A percentile compares a stretch with the other conserved stretches of the same genome.
phyloP scores from a whole-genome alignment of 78 protist species.

The Protostelium mycophagum region DNA sequence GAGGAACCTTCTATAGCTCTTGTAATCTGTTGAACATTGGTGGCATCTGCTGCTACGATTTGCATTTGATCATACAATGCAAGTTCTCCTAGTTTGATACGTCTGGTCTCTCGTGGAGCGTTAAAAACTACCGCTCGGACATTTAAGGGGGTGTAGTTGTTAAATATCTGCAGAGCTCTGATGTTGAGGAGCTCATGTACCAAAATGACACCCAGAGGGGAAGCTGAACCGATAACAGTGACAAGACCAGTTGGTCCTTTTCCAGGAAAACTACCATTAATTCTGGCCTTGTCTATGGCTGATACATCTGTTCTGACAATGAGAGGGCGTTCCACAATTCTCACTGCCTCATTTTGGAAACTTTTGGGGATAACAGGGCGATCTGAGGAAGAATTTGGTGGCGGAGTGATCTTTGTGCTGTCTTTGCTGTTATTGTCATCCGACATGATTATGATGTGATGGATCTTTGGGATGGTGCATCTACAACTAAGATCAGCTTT shows the following conservation, averaged over 20 bases:
- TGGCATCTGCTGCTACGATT: background rate
- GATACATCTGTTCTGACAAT: too few relatives aligned
- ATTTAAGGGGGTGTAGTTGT: background rate
- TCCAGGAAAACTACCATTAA: background rate
- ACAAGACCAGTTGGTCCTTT: background rate
- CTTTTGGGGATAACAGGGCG: background rate
- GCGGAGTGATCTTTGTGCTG: background rate
- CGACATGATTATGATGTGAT: background rate
- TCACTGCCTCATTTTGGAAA: background rate
- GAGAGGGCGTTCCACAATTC: too few relatives aligned
- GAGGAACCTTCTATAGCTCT: background rate
- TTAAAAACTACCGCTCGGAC: background rate
- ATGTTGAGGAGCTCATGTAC: background rate
- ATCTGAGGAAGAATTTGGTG: background rate
- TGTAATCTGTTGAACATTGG: background rate
- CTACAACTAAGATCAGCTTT: background rate
- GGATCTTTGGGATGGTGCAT: background rate
- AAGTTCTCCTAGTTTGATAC: background rate
- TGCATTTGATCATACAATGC: background rate
- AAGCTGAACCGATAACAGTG: background rate
- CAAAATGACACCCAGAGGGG: background rate
- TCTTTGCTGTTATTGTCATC: background rate
- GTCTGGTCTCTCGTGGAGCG: background rate
- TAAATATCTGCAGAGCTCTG: background rate
- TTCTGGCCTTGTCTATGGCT: background rate